A percentile compares a stretch with the other conserved stretches of the same genome.
Conservation (phyloP, 768 basidiomycete species). For the Cystoderma amianthinum region DNA sequence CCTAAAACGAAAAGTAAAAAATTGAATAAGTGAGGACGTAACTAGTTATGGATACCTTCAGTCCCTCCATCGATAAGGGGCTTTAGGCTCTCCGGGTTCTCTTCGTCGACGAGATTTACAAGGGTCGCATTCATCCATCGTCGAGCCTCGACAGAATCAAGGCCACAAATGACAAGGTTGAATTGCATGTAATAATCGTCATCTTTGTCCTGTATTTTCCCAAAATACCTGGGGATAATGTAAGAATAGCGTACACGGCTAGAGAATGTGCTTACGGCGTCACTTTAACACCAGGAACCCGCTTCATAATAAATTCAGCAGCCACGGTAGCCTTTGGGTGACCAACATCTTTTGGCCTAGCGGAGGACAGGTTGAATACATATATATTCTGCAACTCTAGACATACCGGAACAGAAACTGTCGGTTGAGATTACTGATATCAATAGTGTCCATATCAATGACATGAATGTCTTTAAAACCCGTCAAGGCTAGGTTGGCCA, state of each 20-base stretch:
- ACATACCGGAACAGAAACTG: conserved; percentile 94
- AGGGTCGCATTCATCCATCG: conserved; percentile 99
- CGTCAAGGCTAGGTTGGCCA: conserved; percentile 91
- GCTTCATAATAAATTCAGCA: conserved; percentile 94
- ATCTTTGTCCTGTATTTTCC: conserved; percentile 97
- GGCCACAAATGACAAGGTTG: conserved; percentile 92
- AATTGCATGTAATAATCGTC: conserved; percentile 96
- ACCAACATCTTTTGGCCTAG: conserved; percentile 85
- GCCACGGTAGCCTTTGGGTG: conserved; percentile 91
- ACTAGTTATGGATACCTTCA: conserved; percentile 65
- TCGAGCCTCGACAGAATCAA: conserved; percentile 95
- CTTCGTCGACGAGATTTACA: conserved; percentile 90
- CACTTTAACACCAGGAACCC: conserved; percentile 93
- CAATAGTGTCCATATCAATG: conserved; percentile 99
- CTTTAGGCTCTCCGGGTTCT: conserved; percentile 88
- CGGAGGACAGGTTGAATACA: conserved; percentile 2
- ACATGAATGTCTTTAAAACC: conserved; percentile 99
- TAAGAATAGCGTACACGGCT: neutral
- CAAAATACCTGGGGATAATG: conserved; percentile 63
- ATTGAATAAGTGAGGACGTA: neutral
- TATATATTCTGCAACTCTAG: neutral
- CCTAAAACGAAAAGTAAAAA: conserved; percentile 38
- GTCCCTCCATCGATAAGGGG: conserved; percentile 98
- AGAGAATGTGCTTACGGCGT: conserved; percentile 69
- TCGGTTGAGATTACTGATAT: conserved; percentile 96